Evolutionary conservation across 2,329 filamentous ascomycete genomes (phyloP), one percentile per base, ranked within the genome.

Genomic region (Ceratocystis ficicola): DNA sequence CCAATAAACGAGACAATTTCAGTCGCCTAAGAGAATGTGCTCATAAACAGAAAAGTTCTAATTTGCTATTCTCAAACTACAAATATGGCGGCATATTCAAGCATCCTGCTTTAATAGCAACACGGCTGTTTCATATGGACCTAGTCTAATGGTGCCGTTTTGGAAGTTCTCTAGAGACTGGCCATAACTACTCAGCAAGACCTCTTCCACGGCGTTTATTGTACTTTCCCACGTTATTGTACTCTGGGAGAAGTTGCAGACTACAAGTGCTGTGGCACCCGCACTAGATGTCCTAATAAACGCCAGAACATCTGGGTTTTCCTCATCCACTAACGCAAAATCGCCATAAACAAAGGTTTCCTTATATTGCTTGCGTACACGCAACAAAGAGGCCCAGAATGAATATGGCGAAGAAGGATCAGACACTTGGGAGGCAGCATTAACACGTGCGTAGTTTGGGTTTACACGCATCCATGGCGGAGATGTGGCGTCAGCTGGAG

Each of bases 401-500:
- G 78, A 75, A 71, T 86, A 82, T 22, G 85, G 79, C 6, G 81
- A 85, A 5, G 76, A 71, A 1, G 72, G 71, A 67, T 83, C 76
- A 2, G 70, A 71, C 2, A 77, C 72, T 72, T 88, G 83, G 0
- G 75, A 70, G 1, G 78, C 80, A 32, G 83, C 86, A 71, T 91
- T 91, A 74, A 86, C 77, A n/a, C 76, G 73, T 1, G 72, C 72
- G 72, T 84, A 86, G 71, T 84, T 81, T 66, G 86, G 81, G 71
- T 89, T 85, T 48, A 85, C 81, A 15, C 81, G 79, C 82, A 90
- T 90, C 88, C 88, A 91, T 1, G 87, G 85, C 65, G 77, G 78
- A 3, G 63, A 44, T 44, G 63, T 28, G n/a, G 48, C 36, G 20
- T 72, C 73, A 1, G 76, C 73, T 1, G 76, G 76, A 0, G 85